Evolutionary conservation across 257 asterid species (phyloP), one percentile per base, ranked within the genome.

Genomic region (Anisodus acutangulus): DNA sequence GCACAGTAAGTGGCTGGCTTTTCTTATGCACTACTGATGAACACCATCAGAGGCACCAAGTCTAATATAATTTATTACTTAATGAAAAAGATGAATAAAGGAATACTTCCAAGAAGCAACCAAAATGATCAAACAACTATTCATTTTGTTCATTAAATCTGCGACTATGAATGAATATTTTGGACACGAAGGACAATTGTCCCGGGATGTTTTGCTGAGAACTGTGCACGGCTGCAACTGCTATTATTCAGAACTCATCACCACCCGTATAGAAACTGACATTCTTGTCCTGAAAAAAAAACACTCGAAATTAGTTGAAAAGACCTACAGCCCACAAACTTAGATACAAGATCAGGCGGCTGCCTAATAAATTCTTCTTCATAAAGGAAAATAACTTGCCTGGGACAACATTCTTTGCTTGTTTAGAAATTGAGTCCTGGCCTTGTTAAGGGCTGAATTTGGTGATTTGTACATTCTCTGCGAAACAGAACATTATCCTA

Each of bases 381-480:
- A 54, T 7, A 63, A 47, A 26, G 63, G 39, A 78, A 57, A 22
- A 82, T 19, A 10, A 89, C 82, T 12, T 85, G 92, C 99, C 98
- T 90, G 95, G 71, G 98, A 87, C 60, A 90, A 49, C 91, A 84
- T 91, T 81, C 98, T 87, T 78, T 97, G 95, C 84, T 95, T 95
- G 92, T 95, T 97, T 8, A 93, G 90, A 4, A 87, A 71, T 74
- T 90, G 99, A 2, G 99, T 97, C 83, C 99, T 89, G 4, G 98
- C 97, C 92, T 97, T 97, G 90, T 85, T 92, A 57, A 90, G 88
- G 43, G 89, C 91, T 0, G 98, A 97, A 89, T 94, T 97, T 3
- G 94, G 97, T 31, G 97, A 93, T 90, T 87, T 94, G 87, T 76
- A 93, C 90, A 92, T 82, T 89, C 94, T 93, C 98, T 95, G 96